Evolutionary conservation across 164 flowering plant species (phyloP).

Genomic region (Berberis thunbergii): DNA sequence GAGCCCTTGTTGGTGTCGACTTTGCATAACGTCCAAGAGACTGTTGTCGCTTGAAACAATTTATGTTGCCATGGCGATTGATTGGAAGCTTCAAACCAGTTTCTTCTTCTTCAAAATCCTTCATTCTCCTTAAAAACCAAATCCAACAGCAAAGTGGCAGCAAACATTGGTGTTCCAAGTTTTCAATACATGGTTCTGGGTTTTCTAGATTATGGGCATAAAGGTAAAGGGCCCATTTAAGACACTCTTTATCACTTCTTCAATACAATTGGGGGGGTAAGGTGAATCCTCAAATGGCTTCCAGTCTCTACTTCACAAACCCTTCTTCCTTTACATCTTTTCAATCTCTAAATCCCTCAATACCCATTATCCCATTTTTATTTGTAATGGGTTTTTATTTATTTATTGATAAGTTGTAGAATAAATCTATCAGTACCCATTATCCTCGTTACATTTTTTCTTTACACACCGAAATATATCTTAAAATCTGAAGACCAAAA

Average conservation of each 20-base stretch:
- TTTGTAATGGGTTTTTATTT: too few species aligned
- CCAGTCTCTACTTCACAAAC: slow-evolving; percentile 3
- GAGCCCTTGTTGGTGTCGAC: too few species aligned
- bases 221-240: background rate
- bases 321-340: background rate
- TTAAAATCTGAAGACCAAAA: too few species aligned
- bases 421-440: too few species aligned
- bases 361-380: background rate
- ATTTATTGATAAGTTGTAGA: too few species aligned
- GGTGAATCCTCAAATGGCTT: slow-evolving; percentile 23
- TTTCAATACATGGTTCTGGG: too few species aligned
- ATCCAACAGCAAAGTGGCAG: background rate
- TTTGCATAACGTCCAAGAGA: slow-evolving; percentile 31
- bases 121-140: slow-evolving; percentile 5
- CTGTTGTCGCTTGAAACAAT: slow-evolving; percentile 55
- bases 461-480: too few species aligned
- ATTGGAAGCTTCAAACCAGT: slow-evolving; percentile 22
- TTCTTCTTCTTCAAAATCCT: slow-evolving; percentile 16
- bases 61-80: slow-evolving; percentile 45
- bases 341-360: slow-evolving; percentile 1
- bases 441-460: too few species aligned
- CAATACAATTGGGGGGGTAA: background rate
- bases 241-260: background rate
- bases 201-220: background rate
- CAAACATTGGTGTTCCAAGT: too few species aligned